Evolutionary conservation across 306 rosid species (phyloP).

Genomic region (Fragaria iinumae): DNA sequence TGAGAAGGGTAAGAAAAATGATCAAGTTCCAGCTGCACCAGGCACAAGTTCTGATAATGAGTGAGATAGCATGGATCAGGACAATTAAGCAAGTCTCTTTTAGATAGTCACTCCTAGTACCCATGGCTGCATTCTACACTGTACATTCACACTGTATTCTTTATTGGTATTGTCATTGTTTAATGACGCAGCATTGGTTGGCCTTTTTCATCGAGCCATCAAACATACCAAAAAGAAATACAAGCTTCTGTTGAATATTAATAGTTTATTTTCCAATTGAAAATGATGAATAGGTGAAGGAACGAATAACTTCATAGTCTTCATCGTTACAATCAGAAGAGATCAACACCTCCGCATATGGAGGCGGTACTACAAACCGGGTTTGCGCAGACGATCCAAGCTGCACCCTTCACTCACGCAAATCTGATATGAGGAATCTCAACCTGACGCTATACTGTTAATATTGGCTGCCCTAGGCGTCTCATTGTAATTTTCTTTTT

Average conservation of each 20-base stretch:
- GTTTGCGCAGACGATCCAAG: too few species aligned
- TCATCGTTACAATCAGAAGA: too few species aligned
- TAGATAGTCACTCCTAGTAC: constrained; percentile 22
- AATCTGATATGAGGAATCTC: too few species aligned
- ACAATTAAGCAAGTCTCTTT: constrained; percentile 4
- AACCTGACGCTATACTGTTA: too few species aligned
- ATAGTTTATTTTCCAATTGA: not conserved
- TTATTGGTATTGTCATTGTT: not conserved
- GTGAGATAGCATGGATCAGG: constrained; percentile 25
- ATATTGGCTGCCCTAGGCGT: too few species aligned
- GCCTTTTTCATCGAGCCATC: constrained; percentile 18
- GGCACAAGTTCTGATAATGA: constrained; percentile 34
- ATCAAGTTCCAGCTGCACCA: constrained; percentile 41
- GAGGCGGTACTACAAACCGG: too few species aligned
- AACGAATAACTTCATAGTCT: too few species aligned
- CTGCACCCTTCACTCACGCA: too few species aligned
- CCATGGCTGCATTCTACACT: constrained; percentile 27
- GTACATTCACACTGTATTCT: constrained; percentile 18
- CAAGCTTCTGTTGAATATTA: not conserved
- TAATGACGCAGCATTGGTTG: constrained; percentile 1
- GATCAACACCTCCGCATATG: too few species aligned
- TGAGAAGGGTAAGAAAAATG: constrained; percentile 52
- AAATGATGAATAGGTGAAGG: too few species aligned
- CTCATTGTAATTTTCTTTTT: too few species aligned
- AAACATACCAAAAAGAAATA: constrained; percentile 12